Evolutionary conservation across 2,329 filamentous ascomycete species (phyloP), one percentile per base, ranked within the genome.

Genomic region (Colletotrichum trifolii): DNA sequence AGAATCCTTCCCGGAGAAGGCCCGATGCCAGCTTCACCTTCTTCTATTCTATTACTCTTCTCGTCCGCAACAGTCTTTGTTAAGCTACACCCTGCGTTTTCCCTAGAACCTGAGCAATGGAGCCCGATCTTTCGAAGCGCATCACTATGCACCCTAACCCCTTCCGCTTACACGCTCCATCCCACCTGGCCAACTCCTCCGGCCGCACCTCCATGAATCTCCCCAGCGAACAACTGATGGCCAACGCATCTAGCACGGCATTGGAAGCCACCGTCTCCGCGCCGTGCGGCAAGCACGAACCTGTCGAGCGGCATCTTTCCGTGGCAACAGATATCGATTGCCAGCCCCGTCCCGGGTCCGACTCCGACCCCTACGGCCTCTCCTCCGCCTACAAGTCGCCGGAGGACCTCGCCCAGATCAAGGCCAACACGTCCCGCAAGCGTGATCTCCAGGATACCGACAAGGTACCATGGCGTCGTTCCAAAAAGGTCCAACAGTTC

Each of bases 341-440:
- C 69, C 83, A 85, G 69, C 89, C 90, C 0, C 83, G 82, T 8
- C 87, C 89, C 72, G 87, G 83, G 17, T 76, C 78, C 34, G 88
- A 89, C 69, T 91, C 87, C 72, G 95, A 98, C 72, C 95, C 95
- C 0, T 96, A 93, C 77, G 87, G 89, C 56, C 88, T 98, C 5
- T 89, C 91, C 1, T 87, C 87, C 3, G 89, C 87, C 58, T 87
- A 96, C 75, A 97, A 97, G 80, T 89, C 91, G 17, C 82, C 88
- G 35, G 86, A 85, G 34, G 92, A 97, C 75, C 87, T 97, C 68
- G 86, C 89, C 43, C 82, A 87, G 71, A 95, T 97, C 76, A 88
- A 89, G 68, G 91, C 93, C 64, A 96, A 96, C 74, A 92, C 89
- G 2, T 91, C 91, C 10, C 88, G 90, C 67, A 95, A 94, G 79